These are phyloP conservation scores for Aspergillus quadrilineatus DNA, from an alignment of 2,329 filamentous ascomycete genomes.

Conservation along the genomic window DNA sequence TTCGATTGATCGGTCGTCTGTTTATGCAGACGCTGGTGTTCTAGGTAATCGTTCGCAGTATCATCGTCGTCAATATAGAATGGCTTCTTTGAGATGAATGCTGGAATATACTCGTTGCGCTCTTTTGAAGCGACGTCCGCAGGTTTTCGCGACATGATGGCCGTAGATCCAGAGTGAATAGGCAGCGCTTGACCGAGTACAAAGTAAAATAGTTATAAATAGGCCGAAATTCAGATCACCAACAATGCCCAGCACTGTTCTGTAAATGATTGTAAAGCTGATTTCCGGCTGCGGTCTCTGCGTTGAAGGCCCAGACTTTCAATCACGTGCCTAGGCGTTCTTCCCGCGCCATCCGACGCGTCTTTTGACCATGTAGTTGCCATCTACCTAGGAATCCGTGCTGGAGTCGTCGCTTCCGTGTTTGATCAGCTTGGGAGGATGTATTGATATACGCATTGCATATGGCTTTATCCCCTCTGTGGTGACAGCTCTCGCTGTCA, in stretches of 20 bases:
- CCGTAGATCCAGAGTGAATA: background rate
- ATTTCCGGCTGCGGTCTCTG: background rate
- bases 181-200: background rate
- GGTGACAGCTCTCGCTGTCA: constrained; percentile 24
- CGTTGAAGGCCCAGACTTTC: background rate
- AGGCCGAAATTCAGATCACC: background rate
- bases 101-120: constrained; percentile 97
- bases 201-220: background rate
- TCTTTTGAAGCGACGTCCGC: constrained; percentile 66
- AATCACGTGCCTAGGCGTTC: constrained; percentile 33
- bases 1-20: constrained; percentile 67
- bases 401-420: background rate
- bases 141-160: constrained; percentile 47
- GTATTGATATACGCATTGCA: constrained; percentile 3
- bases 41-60: constrained; percentile 80
- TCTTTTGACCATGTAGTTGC: constrained; percentile 5
- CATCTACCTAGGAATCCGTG: background rate
- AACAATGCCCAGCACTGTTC: constrained; percentile 13
- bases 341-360: constrained; percentile 23
- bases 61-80: constrained; percentile 86
- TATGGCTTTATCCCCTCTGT: constrained; percentile 23
- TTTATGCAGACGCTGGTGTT: constrained; percentile 86
- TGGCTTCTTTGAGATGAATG: constrained; percentile 96
- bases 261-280: background rate
- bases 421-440: background rate